Base-by-base conservation (phyloP, 441 rosid species). In the Bocquillonia castaneifolia region DNA sequence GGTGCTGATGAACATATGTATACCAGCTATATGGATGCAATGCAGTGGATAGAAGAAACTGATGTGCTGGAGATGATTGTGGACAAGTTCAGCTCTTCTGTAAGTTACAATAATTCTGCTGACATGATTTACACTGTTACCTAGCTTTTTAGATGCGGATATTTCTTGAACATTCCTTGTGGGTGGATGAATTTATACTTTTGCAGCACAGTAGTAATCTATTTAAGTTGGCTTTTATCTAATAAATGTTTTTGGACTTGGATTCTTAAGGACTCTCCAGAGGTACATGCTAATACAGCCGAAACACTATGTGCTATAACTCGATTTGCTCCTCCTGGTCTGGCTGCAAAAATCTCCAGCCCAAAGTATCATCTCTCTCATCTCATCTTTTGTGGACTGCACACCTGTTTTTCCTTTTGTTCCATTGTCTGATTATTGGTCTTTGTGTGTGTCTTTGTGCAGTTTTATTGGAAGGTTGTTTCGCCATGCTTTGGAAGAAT, bases 251-350 rank as follows among this genome's bases (percentile, higher is more conserved):
- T 63, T 37, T 59, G 44, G 64, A 22, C 12, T 36, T 56, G 60
- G 39, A 48, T 61, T 69, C 56, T 73, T 32, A 86, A 91, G 97
- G 95, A 91, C 74, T 88, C 74, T 63, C 93, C 97, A 22, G 95
- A 93, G 82, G 98, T 91, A 72, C 98, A 91, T 83, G 86, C 93
- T 66, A 93, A 93, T 75, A 83, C 90, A 51, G 97, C 98, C 67
- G 98, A 93, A 85, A 80, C 88, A 14, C 90, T 91, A 15, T 93
- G 96, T 81, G 83, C 96, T 48, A 88, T 91, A 53, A 85, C 97
- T 40, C 81, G 95, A 79, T 88, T 78, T 74, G 97, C 96, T 67
- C 95, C 94, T 47, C 89, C 91, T 17, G 85, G 87, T 67, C 93
- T 93, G 79, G 88, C 91, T 64, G 78, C 88, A 57, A 89, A 91